Conservation (phyloP, 2,329 filamentous ascomycete genomes). For the Coniosporium tulheliwenetii region DNA sequence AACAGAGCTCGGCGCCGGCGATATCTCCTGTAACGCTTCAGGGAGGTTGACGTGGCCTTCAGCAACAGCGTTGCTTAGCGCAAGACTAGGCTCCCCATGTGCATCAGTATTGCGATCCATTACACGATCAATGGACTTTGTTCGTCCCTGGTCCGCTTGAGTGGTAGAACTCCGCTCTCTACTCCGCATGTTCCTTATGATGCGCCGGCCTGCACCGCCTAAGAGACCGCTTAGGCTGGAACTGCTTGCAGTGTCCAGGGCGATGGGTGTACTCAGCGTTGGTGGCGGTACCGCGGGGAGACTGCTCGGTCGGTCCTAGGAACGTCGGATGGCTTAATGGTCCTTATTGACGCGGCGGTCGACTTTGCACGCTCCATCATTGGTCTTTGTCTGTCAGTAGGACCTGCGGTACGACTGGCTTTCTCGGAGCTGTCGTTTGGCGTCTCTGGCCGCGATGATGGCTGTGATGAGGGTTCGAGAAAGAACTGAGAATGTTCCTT, state of each 20-base stretch:
- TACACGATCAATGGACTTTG: constrained; percentile 47
- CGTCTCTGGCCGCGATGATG: constrained; percentile 23
- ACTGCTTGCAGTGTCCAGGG: constrained; percentile 24
- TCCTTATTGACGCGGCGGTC: constrained; percentile 26
- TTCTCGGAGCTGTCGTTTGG: constrained; percentile 6
- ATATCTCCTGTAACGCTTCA: constrained; percentile 26
- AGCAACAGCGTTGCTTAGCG: constrained; percentile 44
- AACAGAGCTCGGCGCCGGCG: constrained; percentile 14
- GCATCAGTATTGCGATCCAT: constrained; percentile 46
- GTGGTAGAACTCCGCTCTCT: constrained; percentile 26
- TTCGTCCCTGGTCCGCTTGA: constrained; percentile 32
- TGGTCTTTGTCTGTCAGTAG: no score
- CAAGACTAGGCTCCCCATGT: constrained; percentile 47
- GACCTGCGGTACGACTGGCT: no score
- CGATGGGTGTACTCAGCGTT: constrained; percentile 26
- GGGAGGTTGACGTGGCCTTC: constrained; percentile 42
- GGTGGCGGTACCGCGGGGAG: constrained; percentile 24
- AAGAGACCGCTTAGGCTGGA: constrained; percentile 28
- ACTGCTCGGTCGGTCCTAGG: constrained; percentile 11
- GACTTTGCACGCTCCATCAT: constrained; percentile 22
- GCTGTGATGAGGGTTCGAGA: constrained; percentile 15
- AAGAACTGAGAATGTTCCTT: constrained; percentile 19
- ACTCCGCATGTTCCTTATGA: constrained; percentile 28
- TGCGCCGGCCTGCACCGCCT: constrained; percentile 27
- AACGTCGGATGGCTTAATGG: constrained; percentile 26